Base-by-base conservation (phyloP, 1,284 basidiomycete genomes). In the Cryptococcus sp. region DNA sequence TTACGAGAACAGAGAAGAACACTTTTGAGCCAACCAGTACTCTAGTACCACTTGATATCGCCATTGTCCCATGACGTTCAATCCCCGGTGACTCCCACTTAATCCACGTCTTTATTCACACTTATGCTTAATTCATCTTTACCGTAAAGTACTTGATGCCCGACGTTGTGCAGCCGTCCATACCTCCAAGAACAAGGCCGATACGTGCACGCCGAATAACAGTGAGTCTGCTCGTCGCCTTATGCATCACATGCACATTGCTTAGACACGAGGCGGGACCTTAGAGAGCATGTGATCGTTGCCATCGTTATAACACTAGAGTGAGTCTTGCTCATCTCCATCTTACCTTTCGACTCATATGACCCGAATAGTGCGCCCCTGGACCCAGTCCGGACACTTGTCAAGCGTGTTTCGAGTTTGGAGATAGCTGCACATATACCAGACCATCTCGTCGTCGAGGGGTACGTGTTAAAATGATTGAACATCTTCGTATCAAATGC, bases 211-310 rank as follows among this genome's bases (percentile, higher is more conserved):
- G 34, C 15, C 49, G 49, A 10, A 38, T 50, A 19, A 50, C 49
- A n/a, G 49, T 50, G 17, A 16, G 49, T 50, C 16, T 19, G 22
- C n/a, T 34, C 5, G 17, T 34, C 26, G 4, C 8, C 7, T 50
- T n/a, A 20, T n/a, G 40, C 25, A 46, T 55, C 17, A 52, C 39
- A 2, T 19, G 22, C 22, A 10, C 34, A 41, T 29, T 5, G 26
- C 26, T 29, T 5, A 29, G 26, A 4, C 4, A 29, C 26, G 5
- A n/a, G n/a, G n/a, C n/a, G n/a, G 5, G 26, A 29, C 4, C 10
- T 29, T 52, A 72, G 72, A 60, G 73, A 38, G 73, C 73, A 17
- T 75, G 73, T 49, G 73, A 75, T 54, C 52, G 70, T 26, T 75
- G 73, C 55, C 73, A 75, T 49, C 64, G 66, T 19, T 63, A 66